phyloP scores from a whole-genome alignment of 345 rosid genomes.

The Diplotaxis tenuifolia region DNA sequence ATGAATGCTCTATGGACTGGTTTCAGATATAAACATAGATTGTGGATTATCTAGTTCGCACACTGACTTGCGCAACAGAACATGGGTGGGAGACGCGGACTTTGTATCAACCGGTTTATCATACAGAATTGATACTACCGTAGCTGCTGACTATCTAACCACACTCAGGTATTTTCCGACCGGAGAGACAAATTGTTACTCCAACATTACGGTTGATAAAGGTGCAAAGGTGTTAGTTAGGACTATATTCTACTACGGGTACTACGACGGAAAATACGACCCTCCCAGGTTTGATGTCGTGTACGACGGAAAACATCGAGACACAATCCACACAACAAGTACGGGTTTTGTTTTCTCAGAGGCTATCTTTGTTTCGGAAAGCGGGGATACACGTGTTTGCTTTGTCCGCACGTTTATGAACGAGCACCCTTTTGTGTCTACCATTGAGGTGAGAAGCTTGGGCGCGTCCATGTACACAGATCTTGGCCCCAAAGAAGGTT shows the following conservation, averaged over 20 bases:
- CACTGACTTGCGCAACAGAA: constrained; percentile 10
- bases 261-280: neutral
- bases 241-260: constrained; percentile 18
- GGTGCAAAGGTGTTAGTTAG: constrained; percentile 26
- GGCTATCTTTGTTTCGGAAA: constrained; percentile 16
- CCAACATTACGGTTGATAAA: constrained; percentile 24
- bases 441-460: constrained; percentile 28
- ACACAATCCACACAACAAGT: neutral
- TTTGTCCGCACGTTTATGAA: constrained; percentile 5
- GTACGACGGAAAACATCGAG: constrained; percentile 25
- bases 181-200: constrained; percentile 22
- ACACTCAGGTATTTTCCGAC: constrained; percentile 26
- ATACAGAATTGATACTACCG: neutral
- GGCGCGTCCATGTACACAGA: constrained; percentile 18
- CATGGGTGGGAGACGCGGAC: constrained; percentile 27
- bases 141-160: neutral
- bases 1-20: neutral
- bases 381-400: constrained; percentile 10
- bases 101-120: constrained; percentile 9
- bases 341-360: neutral
- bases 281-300: constrained; percentile 26
- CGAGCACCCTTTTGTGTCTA: constrained; percentile 16
- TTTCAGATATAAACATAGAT: constrained; percentile 29
- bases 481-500: constrained; percentile 29
- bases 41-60: constrained; percentile 27